phyloP scores from a whole-genome alignment of 179 eudicot species.

The Silene vulgaris region DNA sequence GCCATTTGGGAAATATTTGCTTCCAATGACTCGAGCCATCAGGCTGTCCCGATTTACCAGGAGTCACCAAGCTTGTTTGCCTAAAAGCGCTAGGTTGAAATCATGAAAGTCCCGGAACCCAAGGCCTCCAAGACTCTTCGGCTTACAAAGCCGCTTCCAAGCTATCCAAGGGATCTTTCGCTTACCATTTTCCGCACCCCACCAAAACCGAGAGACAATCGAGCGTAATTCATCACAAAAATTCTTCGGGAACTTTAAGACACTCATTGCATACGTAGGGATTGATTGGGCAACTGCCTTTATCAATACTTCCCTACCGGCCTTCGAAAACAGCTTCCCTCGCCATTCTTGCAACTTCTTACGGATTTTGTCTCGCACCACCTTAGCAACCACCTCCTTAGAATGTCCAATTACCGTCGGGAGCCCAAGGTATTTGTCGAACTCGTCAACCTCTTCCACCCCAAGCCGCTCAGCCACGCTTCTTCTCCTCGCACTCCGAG shows the following conservation, averaged over 20 bases:
- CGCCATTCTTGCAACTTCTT: too few relatives aligned
- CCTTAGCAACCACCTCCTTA: not conserved
- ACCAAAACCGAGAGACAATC: not conserved
- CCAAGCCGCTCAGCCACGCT: not conserved
- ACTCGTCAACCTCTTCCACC: not conserved
- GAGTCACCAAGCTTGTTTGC: not conserved
- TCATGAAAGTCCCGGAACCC: not conserved
- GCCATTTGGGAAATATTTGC: too few relatives aligned
- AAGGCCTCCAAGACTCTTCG: not conserved
- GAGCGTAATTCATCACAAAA: not conserved
- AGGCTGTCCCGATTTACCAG: too few relatives aligned
- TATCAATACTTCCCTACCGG: too few relatives aligned
- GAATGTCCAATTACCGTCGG: not conserved
- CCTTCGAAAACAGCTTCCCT: too few relatives aligned
- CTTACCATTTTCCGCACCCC: not conserved
- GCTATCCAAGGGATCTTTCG: not conserved
- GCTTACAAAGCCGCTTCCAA: not conserved
- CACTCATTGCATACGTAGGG: slow-evolving; percentile 1
- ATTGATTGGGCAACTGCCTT: too few relatives aligned
- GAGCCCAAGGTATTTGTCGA: not conserved
- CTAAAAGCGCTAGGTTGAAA: not conserved
- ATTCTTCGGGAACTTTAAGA: not conserved
- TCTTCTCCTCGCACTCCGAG: not conserved
- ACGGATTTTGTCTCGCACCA: not conserved
- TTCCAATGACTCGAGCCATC: not conserved